phyloP scores from a whole-genome alignment of 2,329 filamentous ascomycete genomes.

The Fusarium sp. region DNA sequence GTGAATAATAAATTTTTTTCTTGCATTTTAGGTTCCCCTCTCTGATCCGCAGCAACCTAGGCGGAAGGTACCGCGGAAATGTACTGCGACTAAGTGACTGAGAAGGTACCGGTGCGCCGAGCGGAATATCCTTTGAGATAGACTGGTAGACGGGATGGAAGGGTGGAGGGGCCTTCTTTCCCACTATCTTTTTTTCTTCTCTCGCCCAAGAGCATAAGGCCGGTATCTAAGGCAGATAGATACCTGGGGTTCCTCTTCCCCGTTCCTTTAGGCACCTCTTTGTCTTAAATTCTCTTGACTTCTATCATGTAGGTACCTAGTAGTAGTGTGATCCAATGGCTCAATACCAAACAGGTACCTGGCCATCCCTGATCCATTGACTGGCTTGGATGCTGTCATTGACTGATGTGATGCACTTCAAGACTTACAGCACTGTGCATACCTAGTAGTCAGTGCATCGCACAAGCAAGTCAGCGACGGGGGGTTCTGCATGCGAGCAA shows the following conservation, averaged over 20 bases:
- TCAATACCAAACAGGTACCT: constrained; percentile 1
- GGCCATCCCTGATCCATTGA: background rate
- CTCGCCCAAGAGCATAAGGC: background rate
- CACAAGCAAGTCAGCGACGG: constrained; percentile 6
- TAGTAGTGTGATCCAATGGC: background rate
- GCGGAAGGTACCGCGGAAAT: constrained; percentile 24
- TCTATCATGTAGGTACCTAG: too few relatives aligned
- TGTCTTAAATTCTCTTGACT: background rate
- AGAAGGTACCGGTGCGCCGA: constrained; percentile 42
- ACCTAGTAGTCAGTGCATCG: constrained; percentile 5
- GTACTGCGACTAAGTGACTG: constrained; percentile 35
- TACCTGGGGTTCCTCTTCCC: background rate
- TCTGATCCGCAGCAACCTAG: constrained; percentile 19
- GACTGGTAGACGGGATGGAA: constrained; percentile 21
- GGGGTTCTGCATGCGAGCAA: background rate
- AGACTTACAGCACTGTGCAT: constrained; percentile 3
- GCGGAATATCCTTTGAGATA: constrained; percentile 41
- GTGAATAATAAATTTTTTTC: constrained; percentile 60
- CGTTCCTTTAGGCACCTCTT: background rate
- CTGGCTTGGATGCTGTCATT: constrained; percentile 12
- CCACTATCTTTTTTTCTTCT: constrained; percentile 5
- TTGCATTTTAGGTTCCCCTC: constrained; percentile 50
- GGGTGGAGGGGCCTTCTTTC: constrained; percentile 34
- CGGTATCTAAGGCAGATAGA: background rate
- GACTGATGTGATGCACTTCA: constrained; percentile 11